Conservation (phyloP, 495 filamentous ascomycete species). For the Penicillium silybi region DNA sequence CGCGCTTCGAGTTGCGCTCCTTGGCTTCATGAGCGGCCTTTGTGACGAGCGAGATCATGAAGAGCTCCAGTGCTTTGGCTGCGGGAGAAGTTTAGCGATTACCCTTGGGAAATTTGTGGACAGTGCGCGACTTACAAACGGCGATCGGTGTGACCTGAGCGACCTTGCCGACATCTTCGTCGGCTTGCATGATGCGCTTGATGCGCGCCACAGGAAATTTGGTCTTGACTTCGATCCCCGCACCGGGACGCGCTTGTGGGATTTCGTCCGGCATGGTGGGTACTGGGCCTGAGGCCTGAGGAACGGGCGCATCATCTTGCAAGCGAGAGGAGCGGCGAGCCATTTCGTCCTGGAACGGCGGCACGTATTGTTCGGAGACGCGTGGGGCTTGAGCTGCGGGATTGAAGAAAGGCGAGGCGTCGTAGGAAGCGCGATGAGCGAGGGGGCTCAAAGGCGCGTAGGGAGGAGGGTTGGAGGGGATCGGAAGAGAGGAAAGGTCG, state of each 20-base stretch:
- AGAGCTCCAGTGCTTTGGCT: constrained; percentile 90
- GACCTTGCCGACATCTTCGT: constrained; percentile 98
- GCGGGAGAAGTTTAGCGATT: constrained; percentile 17
- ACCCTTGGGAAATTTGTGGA: not conserved
- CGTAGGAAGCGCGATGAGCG: constrained; percentile 42
- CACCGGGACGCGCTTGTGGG: constrained; percentile 19
- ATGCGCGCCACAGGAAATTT: constrained; percentile 98
- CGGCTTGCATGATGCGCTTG: constrained; percentile 99
- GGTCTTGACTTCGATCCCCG: constrained; percentile 73
- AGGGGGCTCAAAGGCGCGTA: constrained; percentile 30
- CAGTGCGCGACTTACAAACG: constrained; percentile 60
- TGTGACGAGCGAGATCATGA: constrained; percentile 90
- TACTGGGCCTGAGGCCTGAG: constrained; percentile 16
- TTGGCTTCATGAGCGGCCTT: constrained; percentile 81
- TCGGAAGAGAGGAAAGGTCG: constrained; percentile 21
- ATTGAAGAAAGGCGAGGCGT: constrained; percentile 39
- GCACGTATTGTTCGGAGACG: constrained; percentile 36
- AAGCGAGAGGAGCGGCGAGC: constrained; percentile 44
- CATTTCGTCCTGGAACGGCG: constrained; percentile 38
- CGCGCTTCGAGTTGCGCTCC: constrained; percentile 77
- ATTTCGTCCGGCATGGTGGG: constrained; percentile 25
- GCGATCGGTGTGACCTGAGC: constrained; percentile 94
- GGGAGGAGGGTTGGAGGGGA: constrained; percentile 24
- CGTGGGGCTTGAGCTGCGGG: constrained; percentile 13
- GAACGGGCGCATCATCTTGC: constrained; percentile 29